Evolutionary conservation across 495 filamentous ascomycete genomes (phyloP).

Genomic region (Thozetella sp.): DNA sequence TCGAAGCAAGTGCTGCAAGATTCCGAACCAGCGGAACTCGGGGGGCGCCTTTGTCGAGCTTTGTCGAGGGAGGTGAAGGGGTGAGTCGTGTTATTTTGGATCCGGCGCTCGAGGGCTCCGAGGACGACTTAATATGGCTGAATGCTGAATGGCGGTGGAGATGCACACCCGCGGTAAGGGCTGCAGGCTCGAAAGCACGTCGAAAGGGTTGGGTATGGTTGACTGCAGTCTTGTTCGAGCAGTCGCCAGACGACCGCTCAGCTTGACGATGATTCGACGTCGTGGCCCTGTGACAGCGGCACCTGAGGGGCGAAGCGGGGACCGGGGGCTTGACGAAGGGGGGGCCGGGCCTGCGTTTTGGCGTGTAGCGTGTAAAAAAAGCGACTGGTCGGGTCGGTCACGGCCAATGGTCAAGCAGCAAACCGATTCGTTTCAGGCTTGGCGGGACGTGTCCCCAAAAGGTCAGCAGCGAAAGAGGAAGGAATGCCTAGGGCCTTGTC

Average conservation of each 20-base stretch:
- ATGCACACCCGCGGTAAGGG: constrained; percentile 10
- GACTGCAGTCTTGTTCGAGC: constrained; percentile 27
- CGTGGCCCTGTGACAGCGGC: constrained; percentile 28
- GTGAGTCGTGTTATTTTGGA: constrained; percentile 24
- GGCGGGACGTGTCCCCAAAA: neutral
- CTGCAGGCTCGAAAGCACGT: constrained; percentile 1
- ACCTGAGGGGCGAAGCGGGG: constrained; percentile 28
- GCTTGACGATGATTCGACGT: constrained; percentile 30
- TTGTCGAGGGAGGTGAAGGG: constrained; percentile 6
- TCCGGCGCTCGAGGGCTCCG: constrained; percentile 27
- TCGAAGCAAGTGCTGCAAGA: constrained; percentile 8
- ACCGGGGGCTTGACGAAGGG: neutral
- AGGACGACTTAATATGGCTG: constrained; percentile 28
- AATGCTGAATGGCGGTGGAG: constrained; percentile 11
- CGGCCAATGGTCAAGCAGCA: neutral
- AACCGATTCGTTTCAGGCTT: constrained; percentile 2
- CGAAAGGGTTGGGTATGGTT: constrained; percentile 9
- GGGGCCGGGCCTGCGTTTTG: neutral
- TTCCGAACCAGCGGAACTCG: constrained; percentile 2
- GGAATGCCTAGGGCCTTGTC: neutral
- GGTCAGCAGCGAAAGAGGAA: neutral
- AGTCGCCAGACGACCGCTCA: constrained; percentile 32
- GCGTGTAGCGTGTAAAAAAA: constrained; percentile 14
- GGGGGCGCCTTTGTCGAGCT: neutral
- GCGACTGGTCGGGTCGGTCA: neutral